These are phyloP conservation scores for Penicillium tannophilum DNA, from an alignment of 495 filamentous ascomycete genomes.

Conservation along the genomic window DNA sequence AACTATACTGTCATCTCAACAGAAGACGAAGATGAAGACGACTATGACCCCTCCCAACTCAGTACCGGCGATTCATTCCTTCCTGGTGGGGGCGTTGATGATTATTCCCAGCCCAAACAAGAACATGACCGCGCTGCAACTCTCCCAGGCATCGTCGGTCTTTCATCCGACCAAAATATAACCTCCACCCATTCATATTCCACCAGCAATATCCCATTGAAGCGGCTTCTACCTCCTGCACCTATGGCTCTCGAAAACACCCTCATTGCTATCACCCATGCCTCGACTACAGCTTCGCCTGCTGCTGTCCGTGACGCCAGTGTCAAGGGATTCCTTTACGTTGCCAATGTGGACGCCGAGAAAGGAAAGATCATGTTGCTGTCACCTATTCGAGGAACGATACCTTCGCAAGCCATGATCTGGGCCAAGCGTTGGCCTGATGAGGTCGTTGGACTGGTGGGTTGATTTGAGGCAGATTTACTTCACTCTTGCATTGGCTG, in stretches of 20 bases:
- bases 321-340: conserved; percentile 89
- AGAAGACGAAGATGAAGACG: conserved; percentile 49
- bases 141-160: conserved; percentile 29
- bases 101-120: conserved; percentile 27
- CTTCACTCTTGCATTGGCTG: conserved; percentile 2
- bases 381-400: conserved; percentile 74
- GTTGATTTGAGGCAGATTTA: conserved; percentile 20
- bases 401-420: conserved; percentile 79
- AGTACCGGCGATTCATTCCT: conserved; percentile 47
- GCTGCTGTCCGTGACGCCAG: conserved; percentile 79
- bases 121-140: conserved; percentile 24
- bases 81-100: conserved; percentile 45
- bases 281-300: conserved; percentile 62
- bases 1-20: conserved; percentile 50
- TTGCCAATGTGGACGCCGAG: conserved; percentile 85
- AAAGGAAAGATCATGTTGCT: conserved; percentile 80
- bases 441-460: conserved; percentile 52
- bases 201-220: conserved; percentile 35
- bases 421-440: conserved; percentile 57
- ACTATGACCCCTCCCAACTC: conserved; percentile 48
- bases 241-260: conserved; percentile 52
- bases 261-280: conserved; percentile 79
- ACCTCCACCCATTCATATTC: neutral
- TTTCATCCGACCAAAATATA: conserved; percentile 20
- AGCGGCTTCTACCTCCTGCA: conserved; percentile 40